A percentile compares a stretch with the other conserved stretches of the same genome.
Conservation (phyloP, 768 basidiomycete genomes). For the Rhizopogon rudus region DNA sequence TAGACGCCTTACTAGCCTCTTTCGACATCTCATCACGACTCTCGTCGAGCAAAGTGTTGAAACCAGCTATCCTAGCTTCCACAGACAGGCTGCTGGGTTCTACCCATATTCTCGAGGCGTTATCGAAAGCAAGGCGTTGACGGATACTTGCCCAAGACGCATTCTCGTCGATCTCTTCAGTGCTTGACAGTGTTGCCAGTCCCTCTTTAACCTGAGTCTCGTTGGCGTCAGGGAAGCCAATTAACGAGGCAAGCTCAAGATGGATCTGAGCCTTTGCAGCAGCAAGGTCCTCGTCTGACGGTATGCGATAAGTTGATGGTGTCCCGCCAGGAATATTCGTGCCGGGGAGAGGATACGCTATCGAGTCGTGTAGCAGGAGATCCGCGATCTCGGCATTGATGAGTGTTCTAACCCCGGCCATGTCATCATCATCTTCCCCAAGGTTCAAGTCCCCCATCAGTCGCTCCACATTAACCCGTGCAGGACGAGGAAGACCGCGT, state of each 20-base stretch:
- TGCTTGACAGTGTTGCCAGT: constrained; percentile 56
- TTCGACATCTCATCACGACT: constrained; percentile 68
- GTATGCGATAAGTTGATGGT: constrained; percentile 62
- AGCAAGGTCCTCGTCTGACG: constrained; percentile 72
- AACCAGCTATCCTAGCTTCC: constrained; percentile 61
- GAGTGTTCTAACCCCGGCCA: constrained; percentile 50
- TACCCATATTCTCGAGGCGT: constrained; percentile 56
- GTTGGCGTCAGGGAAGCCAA: constrained; percentile 84
- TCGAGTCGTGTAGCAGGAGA: constrained; percentile 83
- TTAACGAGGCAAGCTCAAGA: constrained; percentile 67
- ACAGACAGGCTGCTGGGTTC: constrained; percentile 53
- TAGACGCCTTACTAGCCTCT: constrained; percentile 76
- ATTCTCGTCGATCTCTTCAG: constrained; percentile 55
- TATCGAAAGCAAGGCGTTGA: constrained; percentile 59
- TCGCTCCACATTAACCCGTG: constrained; percentile 66
- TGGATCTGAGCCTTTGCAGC: constrained; percentile 70
- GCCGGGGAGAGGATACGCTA: constrained; percentile 85
- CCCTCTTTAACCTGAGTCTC: constrained; percentile 77
- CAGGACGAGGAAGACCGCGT: constrained; percentile 78
- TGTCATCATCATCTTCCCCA: constrained; percentile 41
- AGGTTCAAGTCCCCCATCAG: constrained; percentile 59
- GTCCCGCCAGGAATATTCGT: constrained; percentile 72
- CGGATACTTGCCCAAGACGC: constrained; percentile 72
- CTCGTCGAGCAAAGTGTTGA: constrained; percentile 53
- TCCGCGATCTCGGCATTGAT: constrained; percentile 75